Evolutionary conservation across 129 eudicot genomes (phyloP), one percentile per base, ranked within the genome.

Genomic region (Lactuca sativa): DNA sequence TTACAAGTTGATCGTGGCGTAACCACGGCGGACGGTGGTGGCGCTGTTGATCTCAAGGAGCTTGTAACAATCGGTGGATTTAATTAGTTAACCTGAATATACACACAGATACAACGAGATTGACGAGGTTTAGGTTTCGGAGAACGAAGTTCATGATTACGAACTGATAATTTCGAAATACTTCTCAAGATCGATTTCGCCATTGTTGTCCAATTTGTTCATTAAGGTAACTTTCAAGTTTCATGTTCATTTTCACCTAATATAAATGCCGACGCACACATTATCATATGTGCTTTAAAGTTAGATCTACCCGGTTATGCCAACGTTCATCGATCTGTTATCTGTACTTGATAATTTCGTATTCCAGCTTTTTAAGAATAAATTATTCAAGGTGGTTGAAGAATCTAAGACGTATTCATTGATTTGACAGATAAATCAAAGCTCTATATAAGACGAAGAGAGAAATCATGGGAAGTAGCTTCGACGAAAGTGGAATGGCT

Each of bases 61-160:
- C 74, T 78, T 78, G 74, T 79, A 62, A 69, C 75, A 69, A 79
- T 73, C 7, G 83, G 83, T 25, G 40, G 25, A 30, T 57, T 49
- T 13, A 63, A 10, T 16, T 69, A 63, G n/a, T 16, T 69, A 77
- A 15, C 25, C 44, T 1, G 64, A 47, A 36, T 56, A 51, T 51
- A 64, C 16, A 65, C 41, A 64, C 43, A 18, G 25, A 67, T 25
- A 60, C 66, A 62, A 56, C 52, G 70, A 74, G 80, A 49, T 69
- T 61, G 64, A 67, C 73, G 68, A 59, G 56, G 6, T 41, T 56
- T 56, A 32, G 38, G 66, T 60, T 75, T 75, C 67, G 52, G 64
- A 58, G 17, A 31, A 72, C 74, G 13, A 60, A 6, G 18, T 58
- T 59, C 36, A 60, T 73, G 30, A 69, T 74, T 41, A 16, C 10